phyloP scores from a whole-genome alignment of 2,329 filamentous ascomycete species.

The Pyricularia sp. region DNA sequence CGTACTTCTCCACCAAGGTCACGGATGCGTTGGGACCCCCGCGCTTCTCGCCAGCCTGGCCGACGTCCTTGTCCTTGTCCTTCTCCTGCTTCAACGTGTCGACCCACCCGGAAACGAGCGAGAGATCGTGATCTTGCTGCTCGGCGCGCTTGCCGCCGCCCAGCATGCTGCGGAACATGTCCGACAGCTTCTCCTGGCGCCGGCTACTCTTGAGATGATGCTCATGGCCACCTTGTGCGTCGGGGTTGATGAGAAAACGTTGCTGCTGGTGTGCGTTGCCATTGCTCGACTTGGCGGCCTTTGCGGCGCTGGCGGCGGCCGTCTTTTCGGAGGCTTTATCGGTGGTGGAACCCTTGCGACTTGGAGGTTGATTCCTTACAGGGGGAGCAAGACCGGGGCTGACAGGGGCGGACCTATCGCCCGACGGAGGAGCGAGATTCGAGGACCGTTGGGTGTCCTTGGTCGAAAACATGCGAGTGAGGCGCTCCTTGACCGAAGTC shows the following conservation, averaged over 20 bases:
- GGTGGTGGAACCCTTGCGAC: conserved; percentile 33
- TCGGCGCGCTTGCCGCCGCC: conserved; percentile 72
- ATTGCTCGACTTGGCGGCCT: conserved; percentile 24
- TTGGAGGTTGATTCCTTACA: conserved; percentile 16
- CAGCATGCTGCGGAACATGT: conserved; percentile 81
- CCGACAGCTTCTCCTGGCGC: conserved; percentile 87
- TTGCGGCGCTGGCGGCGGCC: conserved; percentile 21
- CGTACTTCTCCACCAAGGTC: conserved; percentile 90
- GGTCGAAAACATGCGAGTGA: conserved; percentile 56
- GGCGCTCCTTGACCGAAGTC: conserved; percentile 52
- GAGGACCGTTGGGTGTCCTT: conserved; percentile 31
- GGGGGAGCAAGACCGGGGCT: conserved; percentile 13
- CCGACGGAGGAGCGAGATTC: conserved; percentile 10
- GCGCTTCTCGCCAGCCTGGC: conserved; percentile 65
- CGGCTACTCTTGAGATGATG: conserved; percentile 85
- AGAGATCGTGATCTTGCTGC: conserved; percentile 54
- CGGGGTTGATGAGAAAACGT: conserved; percentile 41
- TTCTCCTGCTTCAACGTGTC: conserved; percentile 86
- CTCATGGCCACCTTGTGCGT: conserved; percentile 62
- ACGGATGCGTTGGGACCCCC: conserved; percentile 63
- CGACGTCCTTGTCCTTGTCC: conserved; percentile 58
- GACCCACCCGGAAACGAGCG: conserved; percentile 91
- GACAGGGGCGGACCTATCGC: conserved; percentile 21
- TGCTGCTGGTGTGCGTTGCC: conserved; percentile 21
- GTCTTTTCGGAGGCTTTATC: conserved; percentile 27